Evolutionary conservation across 2,329 filamentous ascomycete species (phyloP), one percentile per base, ranked within the genome.

Genomic region (Hawksworthiomyces lignivorus): DNA sequence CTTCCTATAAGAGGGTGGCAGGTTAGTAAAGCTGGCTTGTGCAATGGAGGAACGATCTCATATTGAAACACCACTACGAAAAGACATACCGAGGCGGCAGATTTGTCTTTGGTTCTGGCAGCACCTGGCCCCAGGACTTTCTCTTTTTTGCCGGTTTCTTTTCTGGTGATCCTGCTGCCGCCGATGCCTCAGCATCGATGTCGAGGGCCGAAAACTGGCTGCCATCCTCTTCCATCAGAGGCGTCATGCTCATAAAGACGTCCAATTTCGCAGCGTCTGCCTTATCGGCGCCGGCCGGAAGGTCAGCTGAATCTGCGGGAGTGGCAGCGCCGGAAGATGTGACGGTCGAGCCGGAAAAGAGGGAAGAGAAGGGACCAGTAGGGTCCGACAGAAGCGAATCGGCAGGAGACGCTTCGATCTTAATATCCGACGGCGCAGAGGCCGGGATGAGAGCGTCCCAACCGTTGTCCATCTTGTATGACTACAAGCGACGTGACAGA

Each of bases 111-210:
- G 92, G 92, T 59, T 94, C 87, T 15, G 92, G 92, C 30, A 97
- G 80, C 61, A 94, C 87, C 65, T 98, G 92, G 37, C 92, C 92
- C 92, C 92, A 98, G 36, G 92, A 97, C 69, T 97, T 98, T 56
- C 92, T 76, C 78, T 96, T 96, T 78, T 96, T 96, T 27, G 74
- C 68, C 1, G 76, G 73, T 69, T 87, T 92, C 73, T 85, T 87
- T 35, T 82, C 75, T 0, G 62, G 52, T 3, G 49, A 10, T 7
- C 50, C 47, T 4, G 52, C 14, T 22, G 10, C 21, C 8, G 14
- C 27, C 10, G 12, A 15, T 12, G 15, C 24, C 12, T 8, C 24
- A 12, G 8, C 24, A 12, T 26, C 12, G 8, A 12, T 12, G 24
- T 12, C 24, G 8, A 26, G 15, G 7, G 19, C 28, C n/a, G 38